Conservation (phyloP, 129 eudicot species). For the Flaveria trinervia region DNA sequence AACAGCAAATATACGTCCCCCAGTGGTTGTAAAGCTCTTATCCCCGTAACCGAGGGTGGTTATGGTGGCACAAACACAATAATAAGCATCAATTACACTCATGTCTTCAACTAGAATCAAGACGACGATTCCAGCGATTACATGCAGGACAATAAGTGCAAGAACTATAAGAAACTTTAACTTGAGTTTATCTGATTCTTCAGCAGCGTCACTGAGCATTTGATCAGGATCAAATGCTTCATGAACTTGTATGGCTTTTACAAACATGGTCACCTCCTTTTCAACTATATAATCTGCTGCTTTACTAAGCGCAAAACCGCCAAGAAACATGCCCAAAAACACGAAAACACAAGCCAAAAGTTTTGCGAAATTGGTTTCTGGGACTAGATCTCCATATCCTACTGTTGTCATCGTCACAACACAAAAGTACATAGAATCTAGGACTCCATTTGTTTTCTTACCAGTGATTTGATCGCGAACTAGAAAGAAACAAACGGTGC, state of each 20-base stretch:
- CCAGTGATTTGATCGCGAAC: constrained; percentile 62
- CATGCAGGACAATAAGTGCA: constrained; percentile 43
- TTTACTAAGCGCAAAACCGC: constrained; percentile 66
- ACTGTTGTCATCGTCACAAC: constrained; percentile 91
- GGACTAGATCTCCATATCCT: constrained; percentile 87
- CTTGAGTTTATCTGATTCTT: constrained; percentile 43
- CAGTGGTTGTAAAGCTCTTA: constrained; percentile 60
- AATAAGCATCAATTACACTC: constrained; percentile 62
- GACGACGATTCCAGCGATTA: constrained; percentile 48
- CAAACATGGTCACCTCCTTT: constrained; percentile 56
- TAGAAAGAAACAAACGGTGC: constrained; percentile 53
- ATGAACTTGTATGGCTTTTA: constrained; percentile 55
- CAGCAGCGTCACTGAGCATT: constrained; percentile 42
- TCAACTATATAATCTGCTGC: constrained; percentile 80
- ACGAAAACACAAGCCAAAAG: constrained; percentile 65
- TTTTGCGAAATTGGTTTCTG: constrained; percentile 58
- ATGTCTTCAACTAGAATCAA: constrained; percentile 46
- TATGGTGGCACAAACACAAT: constrained; percentile 76
- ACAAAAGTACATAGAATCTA: constrained; percentile 75
- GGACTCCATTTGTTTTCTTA: constrained; percentile 54
- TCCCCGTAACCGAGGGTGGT: constrained; percentile 87
- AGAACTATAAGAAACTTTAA: constrained; percentile 53
- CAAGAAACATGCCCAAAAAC: constrained; percentile 70
- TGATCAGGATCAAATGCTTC: constrained; percentile 44
- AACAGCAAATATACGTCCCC: constrained; percentile 72